These are phyloP conservation scores for Petunia hybrid DNA, from an alignment of 305 asterid genomes.

Conservation along the genomic window DNA sequence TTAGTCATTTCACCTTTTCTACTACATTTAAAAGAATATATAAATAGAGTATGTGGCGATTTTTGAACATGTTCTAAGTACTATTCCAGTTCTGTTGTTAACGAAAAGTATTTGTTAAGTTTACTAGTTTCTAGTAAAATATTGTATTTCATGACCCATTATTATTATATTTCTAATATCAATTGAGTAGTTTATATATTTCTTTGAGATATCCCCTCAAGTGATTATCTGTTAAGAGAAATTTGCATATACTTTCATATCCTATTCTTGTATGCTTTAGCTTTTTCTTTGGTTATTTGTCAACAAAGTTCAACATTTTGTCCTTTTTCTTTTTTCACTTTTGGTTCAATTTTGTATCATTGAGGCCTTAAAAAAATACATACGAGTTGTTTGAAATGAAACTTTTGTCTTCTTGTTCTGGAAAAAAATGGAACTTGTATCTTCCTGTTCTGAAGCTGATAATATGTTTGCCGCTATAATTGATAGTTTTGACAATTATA, in stretches of 20 bases:
- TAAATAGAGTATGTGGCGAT: neutral
- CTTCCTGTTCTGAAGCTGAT: neutral
- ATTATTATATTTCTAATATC: neutral
- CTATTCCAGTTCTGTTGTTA: neutral
- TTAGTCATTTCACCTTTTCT: neutral
- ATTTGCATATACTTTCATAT: neutral
- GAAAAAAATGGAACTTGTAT: neutral
- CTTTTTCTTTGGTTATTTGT: neutral
- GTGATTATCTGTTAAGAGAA: neutral
- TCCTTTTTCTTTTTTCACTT: neutral
- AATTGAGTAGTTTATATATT: neutral
- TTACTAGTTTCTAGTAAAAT: neutral
- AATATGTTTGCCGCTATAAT: neutral
- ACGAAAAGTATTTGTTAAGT: neutral
- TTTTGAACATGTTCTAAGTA: neutral
- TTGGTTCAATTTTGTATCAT: conserved; percentile 16
- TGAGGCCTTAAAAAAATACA: neutral
- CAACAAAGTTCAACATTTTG: neutral
- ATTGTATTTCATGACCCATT: neutral
- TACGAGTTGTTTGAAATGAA: neutral
- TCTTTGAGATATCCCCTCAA: neutral
- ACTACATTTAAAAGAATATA: neutral
- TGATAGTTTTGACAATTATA: neutral
- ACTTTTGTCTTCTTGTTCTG: neutral
- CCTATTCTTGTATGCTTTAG: neutral